Evolutionary conservation across 352 stramenopile species (phyloP).

Genomic region (Phytophthora chlamydospora): DNA sequence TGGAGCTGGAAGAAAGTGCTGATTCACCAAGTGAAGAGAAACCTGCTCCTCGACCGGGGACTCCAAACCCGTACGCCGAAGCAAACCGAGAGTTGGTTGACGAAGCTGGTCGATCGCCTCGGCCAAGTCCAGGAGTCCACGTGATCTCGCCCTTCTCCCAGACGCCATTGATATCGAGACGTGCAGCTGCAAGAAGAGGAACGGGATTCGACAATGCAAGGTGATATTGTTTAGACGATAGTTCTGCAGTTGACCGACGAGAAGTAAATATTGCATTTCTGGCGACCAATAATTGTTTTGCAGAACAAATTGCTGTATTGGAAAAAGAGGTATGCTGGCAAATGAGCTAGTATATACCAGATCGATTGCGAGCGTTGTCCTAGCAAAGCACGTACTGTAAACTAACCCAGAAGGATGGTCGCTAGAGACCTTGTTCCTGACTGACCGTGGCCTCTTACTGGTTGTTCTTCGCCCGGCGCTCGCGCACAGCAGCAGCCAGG

Average conservation of each 20-base stretch:
- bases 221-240: too few relatives aligned
- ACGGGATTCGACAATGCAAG: conserved; percentile 69
- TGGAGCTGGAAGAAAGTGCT: not conserved
- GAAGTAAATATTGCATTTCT: too few relatives aligned
- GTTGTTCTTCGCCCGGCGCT: conserved; percentile 66
- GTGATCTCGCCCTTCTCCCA: conserved; percentile 76
- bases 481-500: conserved; percentile 77
- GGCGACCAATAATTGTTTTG: too few relatives aligned
- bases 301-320: conserved; percentile 23
- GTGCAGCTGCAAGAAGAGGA: conserved; percentile 39
- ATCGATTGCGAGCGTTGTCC: conserved; percentile 13
- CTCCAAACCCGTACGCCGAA: conserved; percentile 13
- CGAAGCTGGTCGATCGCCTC: conserved; percentile 45
- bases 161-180: conserved; percentile 63
- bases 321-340: conserved; percentile 11
- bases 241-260: too few relatives aligned
- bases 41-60: conserved; percentile 9
- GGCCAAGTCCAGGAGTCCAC: conserved; percentile 38
- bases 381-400: conserved; percentile 18
- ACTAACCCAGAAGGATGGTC: conserved; percentile 21
- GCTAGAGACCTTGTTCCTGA: conserved; percentile 16
- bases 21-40: conserved; percentile 16
- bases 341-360: conserved; percentile 3
- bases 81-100: conserved; percentile 11
- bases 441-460: conserved; percentile 26